Conservation (phyloP, 352 stramenopile genomes). For the Discostella stelligera region DNA sequence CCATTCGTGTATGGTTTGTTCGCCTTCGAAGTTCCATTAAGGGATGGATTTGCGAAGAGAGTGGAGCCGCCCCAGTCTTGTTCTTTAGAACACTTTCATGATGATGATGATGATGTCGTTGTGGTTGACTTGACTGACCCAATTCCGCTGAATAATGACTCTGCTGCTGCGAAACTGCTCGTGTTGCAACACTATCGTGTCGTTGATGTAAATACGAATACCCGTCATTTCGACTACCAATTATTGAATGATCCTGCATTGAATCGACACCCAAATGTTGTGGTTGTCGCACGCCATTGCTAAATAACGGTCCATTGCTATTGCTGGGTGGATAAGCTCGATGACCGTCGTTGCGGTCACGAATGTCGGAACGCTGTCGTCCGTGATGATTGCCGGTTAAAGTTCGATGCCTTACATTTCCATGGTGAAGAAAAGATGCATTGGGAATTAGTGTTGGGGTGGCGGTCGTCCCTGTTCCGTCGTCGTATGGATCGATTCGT, state of each 20-base stretch:
- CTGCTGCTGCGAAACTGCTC: neutral
- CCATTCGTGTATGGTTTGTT: neutral
- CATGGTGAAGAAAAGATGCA: neutral
- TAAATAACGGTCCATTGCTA: constrained; percentile 5
- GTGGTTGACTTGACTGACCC: constrained; percentile 7
- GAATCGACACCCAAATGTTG: neutral
- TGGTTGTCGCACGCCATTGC: constrained; percentile 1
- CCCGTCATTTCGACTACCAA: constrained; percentile 13
- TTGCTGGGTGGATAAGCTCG: neutral
- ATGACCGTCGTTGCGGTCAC: constrained; percentile 10
- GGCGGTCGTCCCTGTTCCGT: neutral
- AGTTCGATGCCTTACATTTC: constrained; percentile 7
- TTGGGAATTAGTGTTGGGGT: constrained; percentile 1
- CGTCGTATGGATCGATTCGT: constrained; percentile 46
- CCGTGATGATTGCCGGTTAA: neutral
- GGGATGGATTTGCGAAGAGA: constrained; percentile 13
- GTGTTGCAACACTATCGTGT: neutral
- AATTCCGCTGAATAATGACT: constrained; percentile 3
- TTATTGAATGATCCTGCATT: constrained; percentile 25
- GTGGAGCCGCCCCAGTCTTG: constrained; percentile 7
- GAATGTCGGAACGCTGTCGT: constrained; percentile 4
- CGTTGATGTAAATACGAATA: neutral
- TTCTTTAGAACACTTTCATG: constrained; percentile 8
- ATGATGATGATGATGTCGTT: neutral
- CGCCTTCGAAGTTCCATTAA: constrained; percentile 22